Evolutionary conservation across 106 monocot genomes (phyloP).

Genomic region (Dioscorea dumetorum): DNA sequence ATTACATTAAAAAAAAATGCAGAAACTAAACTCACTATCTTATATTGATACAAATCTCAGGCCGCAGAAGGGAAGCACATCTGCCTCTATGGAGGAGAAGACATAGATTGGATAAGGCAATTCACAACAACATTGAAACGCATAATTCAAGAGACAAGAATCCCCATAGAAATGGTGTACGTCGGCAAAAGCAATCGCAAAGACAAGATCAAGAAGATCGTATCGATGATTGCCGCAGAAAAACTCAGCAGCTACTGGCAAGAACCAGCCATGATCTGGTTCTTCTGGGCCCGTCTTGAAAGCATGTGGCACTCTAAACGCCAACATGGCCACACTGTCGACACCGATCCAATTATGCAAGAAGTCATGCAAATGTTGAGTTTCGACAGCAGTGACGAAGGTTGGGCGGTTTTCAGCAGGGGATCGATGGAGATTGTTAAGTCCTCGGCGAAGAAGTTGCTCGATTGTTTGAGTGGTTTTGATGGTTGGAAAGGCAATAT

Average conservation of each 20-base stretch:
- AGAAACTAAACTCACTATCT: no score
- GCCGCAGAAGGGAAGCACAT: conserved; percentile 36
- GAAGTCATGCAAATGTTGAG: conserved; percentile 72
- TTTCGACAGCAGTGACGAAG: conserved; percentile 73
- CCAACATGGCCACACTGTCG: conserved; percentile 42
- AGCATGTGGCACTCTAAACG: conserved; percentile 89
- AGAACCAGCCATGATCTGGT: conserved; percentile 66
- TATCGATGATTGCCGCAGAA: conserved; percentile 21
- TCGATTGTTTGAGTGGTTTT: conserved; percentile 51
- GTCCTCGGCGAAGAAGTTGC: conserved; percentile 40
- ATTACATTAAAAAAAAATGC: no score
- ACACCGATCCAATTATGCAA: conserved; percentile 60
- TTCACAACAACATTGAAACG: conserved; percentile 43
- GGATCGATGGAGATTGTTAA: conserved; percentile 43
- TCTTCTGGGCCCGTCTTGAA: conserved; percentile 84
- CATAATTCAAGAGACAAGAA: conserved; percentile 33
- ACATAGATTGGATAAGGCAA: conserved; percentile 69
- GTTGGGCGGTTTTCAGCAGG: conserved; percentile 67
- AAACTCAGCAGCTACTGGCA: conserved; percentile 69
- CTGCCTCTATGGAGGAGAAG: conserved; percentile 78
- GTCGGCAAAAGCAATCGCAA: conserved; percentile 88
- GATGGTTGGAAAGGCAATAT: conserved; percentile 47
- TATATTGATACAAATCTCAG: conserved; percentile 7
- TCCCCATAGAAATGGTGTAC: conserved; percentile 75
- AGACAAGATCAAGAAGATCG: conserved; percentile 44